Evolutionary conservation across 2,329 filamentous ascomycete species (phyloP), one percentile per base, ranked within the genome.

Genomic region (Ceratocystis cubensis): DNA sequence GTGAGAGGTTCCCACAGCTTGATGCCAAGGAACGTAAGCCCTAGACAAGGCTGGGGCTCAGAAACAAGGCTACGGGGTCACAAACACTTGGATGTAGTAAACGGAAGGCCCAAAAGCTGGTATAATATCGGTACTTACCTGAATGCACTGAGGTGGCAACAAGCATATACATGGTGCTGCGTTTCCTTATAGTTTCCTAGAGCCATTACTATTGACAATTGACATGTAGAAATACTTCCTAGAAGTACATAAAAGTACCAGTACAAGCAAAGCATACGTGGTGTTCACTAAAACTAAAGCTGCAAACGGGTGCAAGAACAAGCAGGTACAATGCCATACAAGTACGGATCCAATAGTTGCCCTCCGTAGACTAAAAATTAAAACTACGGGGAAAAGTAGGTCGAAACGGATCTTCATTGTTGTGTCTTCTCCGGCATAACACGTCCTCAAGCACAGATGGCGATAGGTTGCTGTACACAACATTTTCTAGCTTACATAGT

Each of bases 1-100:
- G 7, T 5, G 5, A 22, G 48, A 53, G 46, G 48, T 53, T 25
- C 7, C n/a, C 22, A 10, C 48, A 41, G 37, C 3, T 41, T 53
- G 22, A 50, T 48, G 48, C 22, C 8, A 5, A 28, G 48, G 10
- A 25, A 53, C 28, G 33, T 59, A 59, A 59, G 56, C 56, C 56
- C 56, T 59, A 59, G n/a, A 41, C 53, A 65, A 65, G 56, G 56
- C 64, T 65, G 64, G n/a, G 41, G 37, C 10, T 41, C 17, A 15
- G 28, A 20, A 33, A 25, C 64, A 41, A 65, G 64, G 64, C 64
- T 65, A 44, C 50, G 44, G 25, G 45, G 37, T 44, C 4, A 45
- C 45, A 28, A 48, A 22, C 37, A 63, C 37, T 17, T 37, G 8
- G 8, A 37, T 37, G 33, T 33, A 5, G 28, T 33, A 7, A 33